These are phyloP conservation scores for Aspergillus kassunensis DNA, from an alignment of 495 filamentous ascomycete species.

Conservation along the genomic window DNA sequence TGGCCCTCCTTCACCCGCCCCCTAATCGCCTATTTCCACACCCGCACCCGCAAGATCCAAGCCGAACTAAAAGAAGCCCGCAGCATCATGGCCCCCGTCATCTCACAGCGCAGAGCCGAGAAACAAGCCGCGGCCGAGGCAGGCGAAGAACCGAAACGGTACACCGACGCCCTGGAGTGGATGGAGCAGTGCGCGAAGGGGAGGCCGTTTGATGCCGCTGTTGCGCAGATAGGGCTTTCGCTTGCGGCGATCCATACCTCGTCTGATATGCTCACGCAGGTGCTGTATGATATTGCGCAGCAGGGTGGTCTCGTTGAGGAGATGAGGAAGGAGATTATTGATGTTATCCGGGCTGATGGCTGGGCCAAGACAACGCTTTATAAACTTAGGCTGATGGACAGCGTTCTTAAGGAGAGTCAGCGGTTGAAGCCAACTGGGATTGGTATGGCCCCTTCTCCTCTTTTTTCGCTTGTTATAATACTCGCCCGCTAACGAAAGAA, in stretches of 20 bases:
- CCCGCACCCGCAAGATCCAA: conserved; percentile 15
- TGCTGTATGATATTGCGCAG: conserved; percentile 29
- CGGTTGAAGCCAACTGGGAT: conserved; percentile 28
- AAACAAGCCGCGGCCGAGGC: not conserved
- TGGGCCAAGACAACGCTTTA: conserved; percentile 36
- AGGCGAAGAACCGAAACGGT: not conserved
- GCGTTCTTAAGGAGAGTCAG: conserved; percentile 42
- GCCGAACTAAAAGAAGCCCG: conserved; percentile 16
- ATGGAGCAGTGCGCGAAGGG: conserved; percentile 19
- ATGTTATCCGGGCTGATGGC: conserved; percentile 30
- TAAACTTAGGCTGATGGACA: conserved; percentile 44
- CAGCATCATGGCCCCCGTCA: conserved; percentile 19
- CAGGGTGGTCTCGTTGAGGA: conserved; percentile 27
- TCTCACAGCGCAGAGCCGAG: conserved; percentile 9
- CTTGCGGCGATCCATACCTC: conserved; percentile 32
- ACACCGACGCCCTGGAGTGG: conserved; percentile 25
- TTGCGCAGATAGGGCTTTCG: conserved; percentile 19
- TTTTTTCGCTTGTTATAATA: not conserved
- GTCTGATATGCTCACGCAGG: conserved; percentile 22
- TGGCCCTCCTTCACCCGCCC: conserved; percentile 24
- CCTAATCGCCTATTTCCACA: conserved; percentile 19
- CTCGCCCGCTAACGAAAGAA: not conserved
- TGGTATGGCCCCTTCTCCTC: conserved; percentile 21
- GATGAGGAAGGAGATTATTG: conserved; percentile 37
- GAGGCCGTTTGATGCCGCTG: conserved; percentile 14